Evolutionary conservation across 352 stramenopile species (phyloP), one percentile per base, ranked within the genome.

Genomic region (Pythium sp.): DNA sequence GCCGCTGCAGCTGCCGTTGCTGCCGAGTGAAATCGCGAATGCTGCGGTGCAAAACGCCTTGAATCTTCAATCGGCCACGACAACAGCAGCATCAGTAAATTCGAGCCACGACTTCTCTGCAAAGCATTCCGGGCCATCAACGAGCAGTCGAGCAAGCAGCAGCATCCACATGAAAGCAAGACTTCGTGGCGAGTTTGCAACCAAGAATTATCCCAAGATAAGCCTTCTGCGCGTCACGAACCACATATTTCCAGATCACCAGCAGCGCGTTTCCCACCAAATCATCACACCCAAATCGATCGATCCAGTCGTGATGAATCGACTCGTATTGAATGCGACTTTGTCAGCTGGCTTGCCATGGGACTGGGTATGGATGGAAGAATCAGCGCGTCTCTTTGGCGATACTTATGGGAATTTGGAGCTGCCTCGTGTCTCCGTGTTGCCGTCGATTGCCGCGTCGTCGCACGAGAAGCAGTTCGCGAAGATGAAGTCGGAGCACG

Each of bases 281-380:
- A 34, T 22, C 24, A 11, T 24, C 22, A 2, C 30, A 12, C 12
- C 11, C 0, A 57, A 61, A 26, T 6, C 58, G 3, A 18, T 62
- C 24, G 34, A 63, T 24, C 24, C 62, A 2, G 46, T 32, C 1
- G 11, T 65, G 41, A 63, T 92, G 49, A 87, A 80, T 55, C 75
- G 74, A 18, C 67, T 84, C 4, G 66, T 89, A 8, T 26, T 79
- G n/a, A 81, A 67, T 20, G 78, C 82, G 14, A 88, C 81, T 0
- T 62, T 89, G 6, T 74, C 79, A 9, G 68, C 68, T 14, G 70
- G 64, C 0, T 41, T 91, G 1, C 81, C 85, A 11, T 80, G 79
- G 72, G 80, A 91, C 70, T 93, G 82, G 82, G 62, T 81, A 34
- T 79, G 74, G 58, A 81, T 77, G 58, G 81, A 89, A 51, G 77